Percentiles rank a stretch among this genome's conserved stretches.
These are phyloP conservation scores for Noccaea caerulescens DNA, from an alignment of 345 rosid genomes.

Conservation along the genomic window DNA sequence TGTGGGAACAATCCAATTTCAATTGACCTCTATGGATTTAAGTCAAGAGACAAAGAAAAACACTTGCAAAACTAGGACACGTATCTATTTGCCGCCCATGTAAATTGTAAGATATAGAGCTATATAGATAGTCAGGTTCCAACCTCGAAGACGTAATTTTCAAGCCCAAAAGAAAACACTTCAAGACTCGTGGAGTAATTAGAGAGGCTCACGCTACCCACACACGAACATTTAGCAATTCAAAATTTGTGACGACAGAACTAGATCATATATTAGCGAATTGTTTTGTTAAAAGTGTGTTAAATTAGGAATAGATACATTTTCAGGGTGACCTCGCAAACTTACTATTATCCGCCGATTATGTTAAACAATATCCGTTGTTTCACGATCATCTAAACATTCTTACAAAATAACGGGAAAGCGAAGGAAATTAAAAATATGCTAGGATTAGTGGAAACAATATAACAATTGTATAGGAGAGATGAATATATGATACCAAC, in stretches of 20 bases:
- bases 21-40: conserved; percentile 38
- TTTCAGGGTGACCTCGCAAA: no score
- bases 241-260: background rate
- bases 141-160: conserved; percentile 1
- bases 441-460: background rate
- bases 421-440: no score
- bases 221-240: background rate
- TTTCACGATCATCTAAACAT: no score
- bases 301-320: background rate
- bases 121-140: conserved; percentile 22
- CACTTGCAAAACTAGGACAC: conserved; percentile 34
- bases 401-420: no score
- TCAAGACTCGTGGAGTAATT: conserved; percentile 3
- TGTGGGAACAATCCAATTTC: conserved; percentile 20
- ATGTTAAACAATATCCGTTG: no score
- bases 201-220: conserved; percentile 6
- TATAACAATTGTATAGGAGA: background rate
- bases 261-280: background rate
- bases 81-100: conserved; percentile 37
- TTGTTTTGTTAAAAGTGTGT: background rate
- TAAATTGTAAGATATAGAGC: conserved; percentile 8
- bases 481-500: background rate
- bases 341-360: no score
- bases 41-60: conserved; percentile 26
- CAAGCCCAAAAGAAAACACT: conserved; percentile 4